Evolutionary conservation across 192 early-diverging fungal genomes (phyloP).

Genomic region (Coemansia sp.): DNA sequence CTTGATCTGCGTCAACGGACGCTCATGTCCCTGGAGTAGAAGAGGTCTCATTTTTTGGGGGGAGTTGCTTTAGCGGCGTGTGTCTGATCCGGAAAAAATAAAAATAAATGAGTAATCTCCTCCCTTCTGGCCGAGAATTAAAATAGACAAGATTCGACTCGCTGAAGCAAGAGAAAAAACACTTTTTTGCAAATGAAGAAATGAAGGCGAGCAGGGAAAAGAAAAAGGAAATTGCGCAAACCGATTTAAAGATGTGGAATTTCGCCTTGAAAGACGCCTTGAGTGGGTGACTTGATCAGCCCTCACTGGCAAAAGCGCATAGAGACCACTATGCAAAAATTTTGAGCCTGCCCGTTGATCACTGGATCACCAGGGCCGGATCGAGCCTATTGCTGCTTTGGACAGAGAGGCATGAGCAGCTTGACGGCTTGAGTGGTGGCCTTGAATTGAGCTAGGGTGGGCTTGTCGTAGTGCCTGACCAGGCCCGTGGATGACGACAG

Average conservation of each 20-base stretch:
- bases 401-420: slow-evolving; percentile 33
- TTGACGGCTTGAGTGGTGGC: slow-evolving; percentile 46
- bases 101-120: background rate
- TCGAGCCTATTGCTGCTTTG: background rate
- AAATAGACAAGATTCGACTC: slow-evolving; percentile 1
- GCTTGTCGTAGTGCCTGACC: slow-evolving; percentile 53
- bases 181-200: slow-evolving; percentile 13
- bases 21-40: slow-evolving; percentile 93
- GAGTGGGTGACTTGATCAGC: background rate
- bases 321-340: slow-evolving; percentile 17
- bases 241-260: slow-evolving; percentile 6
- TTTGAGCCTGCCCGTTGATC: slow-evolving; percentile 12
- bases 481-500: slow-evolving; percentile 42
- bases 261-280: background rate
- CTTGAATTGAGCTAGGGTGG: slow-evolving; percentile 51
- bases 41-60: slow-evolving; percentile 65
- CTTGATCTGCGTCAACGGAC: slow-evolving; percentile 95
- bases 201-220: background rate
- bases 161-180: background rate
- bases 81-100: background rate
- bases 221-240: slow-evolving; percentile 9
- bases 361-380: background rate
- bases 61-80: background rate
- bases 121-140: slow-evolving; percentile 5
- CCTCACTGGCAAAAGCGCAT: background rate